Base-by-base conservation (phyloP, 2,329 filamentous ascomycete species). In the Stromatinia cepivora region DNA sequence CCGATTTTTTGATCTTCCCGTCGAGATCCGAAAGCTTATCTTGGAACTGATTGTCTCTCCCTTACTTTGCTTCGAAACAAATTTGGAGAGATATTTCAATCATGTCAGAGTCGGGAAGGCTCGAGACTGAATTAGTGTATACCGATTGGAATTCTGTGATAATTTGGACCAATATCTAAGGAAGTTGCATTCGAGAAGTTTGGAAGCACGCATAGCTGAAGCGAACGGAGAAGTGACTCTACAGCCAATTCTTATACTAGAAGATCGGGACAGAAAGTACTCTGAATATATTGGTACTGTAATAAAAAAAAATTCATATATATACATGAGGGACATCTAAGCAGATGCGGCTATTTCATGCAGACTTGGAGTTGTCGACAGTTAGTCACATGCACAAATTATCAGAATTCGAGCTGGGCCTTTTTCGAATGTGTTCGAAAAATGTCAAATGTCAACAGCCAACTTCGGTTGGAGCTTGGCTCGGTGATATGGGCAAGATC, bases 211-310 rank as follows among this genome's bases (percentile, higher is more conserved):
- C 8, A 4, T 11, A 3, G 20, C 17, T 34, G 39, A 1, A 9
- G 20, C 11, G 9, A 1, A 57, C 1, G 0, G 34, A 57, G 3
- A 39, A 39, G 1, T 6, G 3, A n/a, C 4, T 9, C 1, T 1
- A n/a, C 11, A 1, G 15, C 34, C 22, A n/a, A 10, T 2, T 2
- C 13, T 20, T 50, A 15, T 15, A 25, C 0, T 34, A 34, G 7
- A 11, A 0, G n/a, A 39, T 8, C 9, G 10, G 7, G 31, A 34
- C 54, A 36, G 6, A 36, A 56, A 6, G 9, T 2, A 0, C 11
- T 25, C 54, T 20, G 10, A 39, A 39, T 39, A 57, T 57, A 11
- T 39, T 22, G 8, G 17, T 4, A n/a, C n/a, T n/a, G n/a, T n/a
- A 4, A 39, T 36, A 36, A 8, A 22, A 34, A 34, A n/a, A 17